These are phyloP conservation scores for Agaricus subrufescens DNA, from an alignment of 768 basidiomycete species.

Conservation along the genomic window DNA sequence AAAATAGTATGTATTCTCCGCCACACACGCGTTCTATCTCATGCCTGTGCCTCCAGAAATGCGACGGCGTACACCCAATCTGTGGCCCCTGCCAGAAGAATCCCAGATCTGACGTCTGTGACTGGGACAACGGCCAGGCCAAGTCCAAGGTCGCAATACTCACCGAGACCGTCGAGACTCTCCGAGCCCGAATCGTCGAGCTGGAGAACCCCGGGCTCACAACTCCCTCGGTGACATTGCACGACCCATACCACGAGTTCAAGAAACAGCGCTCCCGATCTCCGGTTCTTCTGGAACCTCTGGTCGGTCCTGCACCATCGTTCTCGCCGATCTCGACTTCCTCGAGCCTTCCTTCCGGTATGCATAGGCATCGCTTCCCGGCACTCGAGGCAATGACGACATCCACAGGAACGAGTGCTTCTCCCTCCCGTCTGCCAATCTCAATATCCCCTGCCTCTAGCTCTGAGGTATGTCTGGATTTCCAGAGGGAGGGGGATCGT, in stretches of 20 bases:
- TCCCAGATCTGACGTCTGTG: constrained; percentile 63
- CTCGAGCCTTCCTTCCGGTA: constrained; percentile 45
- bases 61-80: constrained; percentile 59
- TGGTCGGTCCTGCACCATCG: constrained; percentile 29
- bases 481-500: not conserved
- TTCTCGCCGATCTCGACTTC: constrained; percentile 40
- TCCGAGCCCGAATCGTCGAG: constrained; percentile 54
- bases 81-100: constrained; percentile 61
- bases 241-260: constrained; percentile 42
- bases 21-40: not conserved
- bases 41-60: constrained; percentile 35
- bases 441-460: constrained; percentile 31
- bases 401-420: constrained; percentile 40
- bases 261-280: constrained; percentile 29
- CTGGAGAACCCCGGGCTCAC: constrained; percentile 48
- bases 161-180: constrained; percentile 52
- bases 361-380: constrained; percentile 34
- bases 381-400: constrained; percentile 33
- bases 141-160: constrained; percentile 56
- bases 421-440: constrained; percentile 30
- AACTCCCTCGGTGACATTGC: constrained; percentile 43
- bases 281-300: constrained; percentile 30
- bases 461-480: constrained; percentile 28
- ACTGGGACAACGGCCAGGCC: constrained; percentile 62
- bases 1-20: constrained; percentile 39